Conservation (phyloP, 768 basidiomycete genomes). For the Royoungia palumana region DNA sequence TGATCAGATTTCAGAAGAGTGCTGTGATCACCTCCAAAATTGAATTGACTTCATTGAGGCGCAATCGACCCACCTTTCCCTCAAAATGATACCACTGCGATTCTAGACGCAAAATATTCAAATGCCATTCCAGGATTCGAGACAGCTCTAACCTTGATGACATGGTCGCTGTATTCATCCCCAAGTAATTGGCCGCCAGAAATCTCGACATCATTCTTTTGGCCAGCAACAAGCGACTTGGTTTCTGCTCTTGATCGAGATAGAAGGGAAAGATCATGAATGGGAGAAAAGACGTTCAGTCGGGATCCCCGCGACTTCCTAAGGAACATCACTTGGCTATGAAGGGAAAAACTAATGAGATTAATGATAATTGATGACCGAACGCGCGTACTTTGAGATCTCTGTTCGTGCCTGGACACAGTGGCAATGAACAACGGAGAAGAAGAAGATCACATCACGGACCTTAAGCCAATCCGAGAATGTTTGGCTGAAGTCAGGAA, state of each 20-base stretch:
- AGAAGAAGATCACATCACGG: conserved; percentile 9
- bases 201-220: conserved; percentile 70
- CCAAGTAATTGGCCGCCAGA: conserved; percentile 83
- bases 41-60: conserved; percentile 1
- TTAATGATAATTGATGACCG: background rate
- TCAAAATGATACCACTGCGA: conserved; percentile 89
- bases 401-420: conserved; percentile 68
- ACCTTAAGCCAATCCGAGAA: conserved; percentile 91
- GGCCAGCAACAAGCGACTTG: conserved; percentile 59
- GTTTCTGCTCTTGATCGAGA: conserved; percentile 64
- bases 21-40: conserved; percentile 34
- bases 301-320: conserved; percentile 78
- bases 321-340: conserved; percentile 82
- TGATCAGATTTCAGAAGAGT: conserved; percentile 91
- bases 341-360: background rate
- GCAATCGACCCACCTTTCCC: conserved; percentile 62
- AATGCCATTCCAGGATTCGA: background rate
- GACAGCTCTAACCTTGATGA: conserved; percentile 64
- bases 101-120: conserved; percentile 47
- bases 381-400: conserved; percentile 78
- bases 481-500: conserved; percentile 57
- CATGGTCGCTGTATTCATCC: conserved; percentile 94
- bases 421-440: background rate
- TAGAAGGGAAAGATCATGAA: conserved; percentile 80
- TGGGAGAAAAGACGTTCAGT: conserved; percentile 87